Conservation (phyloP, 768 basidiomycete species). For the Pisolithus tinctorius region DNA sequence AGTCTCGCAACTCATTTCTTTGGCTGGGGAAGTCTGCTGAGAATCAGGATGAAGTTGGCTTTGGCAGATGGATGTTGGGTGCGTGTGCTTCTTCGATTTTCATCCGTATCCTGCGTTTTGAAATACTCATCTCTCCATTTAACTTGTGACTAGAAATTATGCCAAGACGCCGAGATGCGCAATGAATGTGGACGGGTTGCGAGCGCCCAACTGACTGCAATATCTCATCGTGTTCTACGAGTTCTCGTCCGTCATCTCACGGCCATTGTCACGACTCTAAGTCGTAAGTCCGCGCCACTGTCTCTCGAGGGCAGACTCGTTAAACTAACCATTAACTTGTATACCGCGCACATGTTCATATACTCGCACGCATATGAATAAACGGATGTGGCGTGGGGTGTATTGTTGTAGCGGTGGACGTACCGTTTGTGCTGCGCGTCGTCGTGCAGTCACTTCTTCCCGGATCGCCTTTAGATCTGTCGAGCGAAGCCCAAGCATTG, state of each 20-base stretch:
- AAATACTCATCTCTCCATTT: too few species aligned
- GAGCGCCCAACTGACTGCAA: slow-evolving; percentile 39
- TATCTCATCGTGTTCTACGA: slow-evolving; percentile 49
- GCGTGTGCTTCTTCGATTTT: slow-evolving; percentile 7
- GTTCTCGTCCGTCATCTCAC: slow-evolving; percentile 52
- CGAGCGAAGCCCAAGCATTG: slow-evolving; percentile 34
- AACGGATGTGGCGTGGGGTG: background rate
- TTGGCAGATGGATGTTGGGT: slow-evolving; percentile 41
- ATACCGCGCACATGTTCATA: background rate
- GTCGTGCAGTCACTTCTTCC: slow-evolving; percentile 53
- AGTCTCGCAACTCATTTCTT: slow-evolving; percentile 54
- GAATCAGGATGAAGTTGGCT: slow-evolving; percentile 50
- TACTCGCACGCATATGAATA: too few species aligned
- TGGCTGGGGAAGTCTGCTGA: slow-evolving; percentile 50
- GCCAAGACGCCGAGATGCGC: slow-evolving; percentile 35
- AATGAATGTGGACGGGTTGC: slow-evolving; percentile 47
- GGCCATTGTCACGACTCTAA: slow-evolving; percentile 38
- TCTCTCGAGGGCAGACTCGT: background rate
- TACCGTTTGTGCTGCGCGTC: slow-evolving; percentile 59
- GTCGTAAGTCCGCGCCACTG: slow-evolving; percentile 32
- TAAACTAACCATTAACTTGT: slow-evolving; percentile 6
- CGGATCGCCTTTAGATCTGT: slow-evolving; percentile 33
- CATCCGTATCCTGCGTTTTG: too few species aligned
- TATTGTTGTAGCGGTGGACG: slow-evolving; percentile 43
- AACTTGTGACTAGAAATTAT: slow-evolving; percentile 36